Base-by-base conservation (phyloP, 2,329 filamentous ascomycete species). In the Fusarium sp. region DNA sequence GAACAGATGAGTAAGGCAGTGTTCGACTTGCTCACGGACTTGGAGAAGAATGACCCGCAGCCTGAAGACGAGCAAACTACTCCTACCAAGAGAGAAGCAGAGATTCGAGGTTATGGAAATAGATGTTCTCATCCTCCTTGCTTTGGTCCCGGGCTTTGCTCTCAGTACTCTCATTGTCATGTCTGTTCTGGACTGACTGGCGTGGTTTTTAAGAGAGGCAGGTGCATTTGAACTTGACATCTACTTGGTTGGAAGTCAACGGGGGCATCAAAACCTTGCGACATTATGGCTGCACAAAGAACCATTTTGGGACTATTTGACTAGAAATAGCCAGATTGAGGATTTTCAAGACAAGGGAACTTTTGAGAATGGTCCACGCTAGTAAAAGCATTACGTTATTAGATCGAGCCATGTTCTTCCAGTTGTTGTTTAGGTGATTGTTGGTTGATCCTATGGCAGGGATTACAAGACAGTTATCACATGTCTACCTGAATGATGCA, bases 301-400 rank as follows among this genome's bases (percentile, higher is more conserved):
- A 30, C 10, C 10, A 12, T 3, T 54, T 18, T n/a, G 0, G 35
- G 19, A 4, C 7, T 10, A 2, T 37, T 37, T 9, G 6, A 2
- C 5, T 12, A 5, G 12, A 6, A 30, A n/a, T 18, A 15, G 9
- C 2, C 3, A n/a, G 15, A 28, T 28, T 16, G 15, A 4, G 25
- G 4, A 2, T 21, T 25, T 40, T 42, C 5, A n/a, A 35, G 21
- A 19, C 7, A 9, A 19, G 4, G 15, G 35, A 10, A 42, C 19
- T 42, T 42, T 54, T 42, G 35, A 19, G 0, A 28, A 18, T 15
- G 9, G 13, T 8, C 4, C 13, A 5, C 23, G 5, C 2, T 12
- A 38, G 3, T 28, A 3, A 16, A 28, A 28, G 1, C 0, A 11
- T 53, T 42, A 42, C 35, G 35, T 56, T 56, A 35, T 25, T 7